Percentiles rank a stretch among this genome's conserved stretches.
phyloP scores from a whole-genome alignment of 108 stramenopile genomes.

The Nannochloropsis gaditana region DNA sequence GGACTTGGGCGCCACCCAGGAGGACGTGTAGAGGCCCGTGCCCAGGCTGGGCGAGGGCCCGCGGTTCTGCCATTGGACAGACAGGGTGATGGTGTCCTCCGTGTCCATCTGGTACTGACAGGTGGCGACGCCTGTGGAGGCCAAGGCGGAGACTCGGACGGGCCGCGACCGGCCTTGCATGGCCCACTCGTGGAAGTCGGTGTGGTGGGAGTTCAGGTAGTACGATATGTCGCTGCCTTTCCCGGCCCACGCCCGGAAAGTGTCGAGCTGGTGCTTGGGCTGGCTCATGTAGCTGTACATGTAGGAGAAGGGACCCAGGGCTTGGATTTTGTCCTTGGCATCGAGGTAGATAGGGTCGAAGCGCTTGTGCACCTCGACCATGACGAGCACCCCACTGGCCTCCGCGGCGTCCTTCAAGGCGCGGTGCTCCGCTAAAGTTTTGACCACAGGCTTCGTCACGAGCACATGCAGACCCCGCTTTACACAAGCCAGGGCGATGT shows the following conservation, averaged over 20 bases:
- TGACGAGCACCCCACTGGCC: conserved; percentile 76
- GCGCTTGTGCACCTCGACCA: conserved; percentile 92
- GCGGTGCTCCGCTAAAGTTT: conserved; percentile 80
- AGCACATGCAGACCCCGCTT: conserved; percentile 89
- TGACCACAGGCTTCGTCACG: conserved; percentile 97
- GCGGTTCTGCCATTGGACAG: conserved; percentile 88
- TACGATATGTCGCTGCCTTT: conserved; percentile 94
- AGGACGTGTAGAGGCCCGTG: conserved; percentile 89
- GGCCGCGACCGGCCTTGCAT: conserved; percentile 75
- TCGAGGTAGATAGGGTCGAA: conserved; percentile 98
- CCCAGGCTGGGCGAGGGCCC: conserved; percentile 63
- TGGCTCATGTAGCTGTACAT: conserved; percentile 98
- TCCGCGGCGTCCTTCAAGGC: conserved; percentile 67
- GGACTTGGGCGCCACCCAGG: conserved; percentile 90
- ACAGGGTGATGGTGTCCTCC: conserved; percentile 98
- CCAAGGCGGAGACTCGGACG: conserved; percentile 80
- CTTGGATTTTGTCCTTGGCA: conserved; percentile 77
- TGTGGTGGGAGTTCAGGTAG: conserved; percentile 97
- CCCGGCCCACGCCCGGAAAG: conserved; percentile 99
- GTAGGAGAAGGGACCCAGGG: conserved; percentile 86
- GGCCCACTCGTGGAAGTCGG: conserved; percentile 98
- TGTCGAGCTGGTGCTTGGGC: conserved; percentile 98
- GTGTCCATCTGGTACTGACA: conserved; percentile 66
- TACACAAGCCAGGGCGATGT: conserved; percentile 85
- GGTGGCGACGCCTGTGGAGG: conserved; percentile 81